phyloP scores from a whole-genome alignment of 2,329 filamentous ascomycete species.

The Colletotrichum higginsianum region DNA sequence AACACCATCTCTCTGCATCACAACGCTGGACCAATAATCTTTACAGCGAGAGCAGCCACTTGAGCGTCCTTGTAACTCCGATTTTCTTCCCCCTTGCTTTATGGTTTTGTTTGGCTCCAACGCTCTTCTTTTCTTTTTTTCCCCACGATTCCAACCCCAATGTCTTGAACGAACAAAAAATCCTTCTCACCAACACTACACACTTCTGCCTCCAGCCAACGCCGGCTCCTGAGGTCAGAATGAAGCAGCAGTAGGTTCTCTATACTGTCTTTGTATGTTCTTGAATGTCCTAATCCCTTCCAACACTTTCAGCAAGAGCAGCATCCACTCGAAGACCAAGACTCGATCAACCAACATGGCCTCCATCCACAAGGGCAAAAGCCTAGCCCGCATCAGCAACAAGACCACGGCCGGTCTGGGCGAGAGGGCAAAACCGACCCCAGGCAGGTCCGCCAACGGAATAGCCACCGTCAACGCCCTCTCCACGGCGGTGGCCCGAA shows the following conservation, averaged over 20 bases:
- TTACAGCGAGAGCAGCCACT: background rate
- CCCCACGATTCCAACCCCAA: too few species aligned
- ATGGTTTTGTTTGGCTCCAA: accelerated
- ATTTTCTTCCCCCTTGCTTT: too few species aligned
- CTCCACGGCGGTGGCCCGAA: background rate
- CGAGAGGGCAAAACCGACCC: background rate
- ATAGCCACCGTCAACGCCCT: background rate
- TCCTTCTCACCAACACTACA: too few species aligned
- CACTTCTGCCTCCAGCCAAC: too few species aligned
- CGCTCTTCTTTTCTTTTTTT: background rate
- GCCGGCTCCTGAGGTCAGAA: too few species aligned
- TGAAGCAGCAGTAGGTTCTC: background rate
- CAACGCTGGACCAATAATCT: too few species aligned
- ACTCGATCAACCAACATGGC: background rate
- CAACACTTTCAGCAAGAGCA: background rate
- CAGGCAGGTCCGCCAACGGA: background rate
- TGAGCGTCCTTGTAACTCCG: too few species aligned
- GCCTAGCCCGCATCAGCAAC: background rate
- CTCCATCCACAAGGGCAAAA: background rate
- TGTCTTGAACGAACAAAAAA: too few species aligned
- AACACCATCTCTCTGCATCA: background rate
- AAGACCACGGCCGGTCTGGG: background rate
- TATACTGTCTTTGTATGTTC: accelerated
- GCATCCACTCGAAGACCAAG: background rate
- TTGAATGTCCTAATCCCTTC: too few species aligned